Percentiles rank a stretch among this genome's conserved stretches.
These are phyloP conservation scores for Heterobasidion irregulare DNA, from an alignment of 1,284 basidiomycete species.

Conservation along the genomic window DNA sequence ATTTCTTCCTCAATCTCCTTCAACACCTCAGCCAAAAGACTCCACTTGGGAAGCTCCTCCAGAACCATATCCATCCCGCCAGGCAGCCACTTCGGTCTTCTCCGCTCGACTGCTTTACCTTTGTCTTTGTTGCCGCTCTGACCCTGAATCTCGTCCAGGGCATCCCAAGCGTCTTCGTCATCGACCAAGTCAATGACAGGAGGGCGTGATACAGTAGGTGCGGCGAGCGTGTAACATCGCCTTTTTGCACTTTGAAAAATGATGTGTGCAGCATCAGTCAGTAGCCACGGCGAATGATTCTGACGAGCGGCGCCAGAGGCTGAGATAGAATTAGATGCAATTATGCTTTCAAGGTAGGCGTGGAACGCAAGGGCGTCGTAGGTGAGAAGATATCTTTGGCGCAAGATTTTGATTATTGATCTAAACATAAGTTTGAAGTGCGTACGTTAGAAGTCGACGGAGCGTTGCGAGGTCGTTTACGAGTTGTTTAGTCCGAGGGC, in stretches of 20 bases:
- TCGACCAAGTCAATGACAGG: constrained; percentile 32
- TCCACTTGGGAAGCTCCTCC: constrained; percentile 96
- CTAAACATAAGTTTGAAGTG: neutral
- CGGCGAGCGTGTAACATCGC: constrained; percentile 62
- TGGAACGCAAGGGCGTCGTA: constrained; percentile 92
- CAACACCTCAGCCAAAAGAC: constrained; percentile 75
- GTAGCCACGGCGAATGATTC: constrained; percentile 79
- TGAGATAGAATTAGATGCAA: constrained; percentile 63
- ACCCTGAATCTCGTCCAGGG: constrained; percentile 49
- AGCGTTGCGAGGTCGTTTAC: constrained; percentile 86
- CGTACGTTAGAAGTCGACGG: constrained; percentile 76
- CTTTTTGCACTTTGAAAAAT: constrained; percentile 83
- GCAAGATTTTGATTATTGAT: neutral
- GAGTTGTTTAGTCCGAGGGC: constrained; percentile 85
- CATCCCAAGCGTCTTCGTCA: constrained; percentile 69
- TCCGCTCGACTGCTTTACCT: neutral
- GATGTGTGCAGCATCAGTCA: constrained; percentile 83
- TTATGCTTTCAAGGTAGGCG: constrained; percentile 85
- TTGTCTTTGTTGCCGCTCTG: neutral
- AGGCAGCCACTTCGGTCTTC: constrained; percentile 55
- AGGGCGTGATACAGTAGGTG: constrained; percentile 16
- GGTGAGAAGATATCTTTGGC: constrained; percentile 71
- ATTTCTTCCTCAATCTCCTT: constrained; percentile 92
- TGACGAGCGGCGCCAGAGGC: constrained; percentile 43
- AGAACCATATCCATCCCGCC: constrained; percentile 79